Evolutionary conservation across 805 yeast genomes (phyloP).

Genomic region (Pichia cephalocereana): DNA sequence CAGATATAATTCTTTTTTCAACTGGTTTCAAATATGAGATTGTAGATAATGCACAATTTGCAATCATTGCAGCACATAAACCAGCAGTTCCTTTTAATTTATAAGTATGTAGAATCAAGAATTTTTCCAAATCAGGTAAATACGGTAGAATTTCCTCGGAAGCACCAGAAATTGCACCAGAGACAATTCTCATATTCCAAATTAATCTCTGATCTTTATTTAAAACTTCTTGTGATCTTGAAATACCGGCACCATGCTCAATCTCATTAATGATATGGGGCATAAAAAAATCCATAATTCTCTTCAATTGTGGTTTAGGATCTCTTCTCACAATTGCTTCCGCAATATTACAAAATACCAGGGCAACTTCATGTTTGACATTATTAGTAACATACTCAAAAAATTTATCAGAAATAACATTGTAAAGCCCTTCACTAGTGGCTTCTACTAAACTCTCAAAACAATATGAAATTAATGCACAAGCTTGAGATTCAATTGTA

Average conservation of each 20-base stretch:
- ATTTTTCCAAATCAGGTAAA: constrained; percentile 35
- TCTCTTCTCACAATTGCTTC: constrained; percentile 65
- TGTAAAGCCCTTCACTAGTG: constrained; percentile 46
- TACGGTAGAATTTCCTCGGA: constrained; percentile 39
- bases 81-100: constrained; percentile 49
- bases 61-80: constrained; percentile 51
- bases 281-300: constrained; percentile 35
- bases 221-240: constrained; percentile 54
- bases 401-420: constrained; percentile 35
- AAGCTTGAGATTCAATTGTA: constrained; percentile 42
- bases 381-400: constrained; percentile 52
- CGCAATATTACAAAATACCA: constrained; percentile 60
- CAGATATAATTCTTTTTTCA: constrained; percentile 47
- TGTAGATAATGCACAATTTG: constrained; percentile 50
- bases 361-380: constrained; percentile 51
- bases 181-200: constrained; percentile 60
- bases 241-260: constrained; percentile 74
- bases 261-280: constrained; percentile 57
- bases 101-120: constrained; percentile 39
- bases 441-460: constrained; percentile 48
- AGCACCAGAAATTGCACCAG: constrained; percentile 64
- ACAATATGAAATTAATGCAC: constrained; percentile 27
- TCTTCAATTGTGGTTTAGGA: constrained; percentile 38
- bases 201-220: constrained; percentile 73
- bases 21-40: constrained; percentile 50